A percentile compares a stretch with the other conserved stretches of the same genome.
These are phyloP conservation scores for Xylariomycetidae sp. DNA, from an alignment of 2,329 filamentous ascomycete species.

Conservation along the genomic window DNA sequence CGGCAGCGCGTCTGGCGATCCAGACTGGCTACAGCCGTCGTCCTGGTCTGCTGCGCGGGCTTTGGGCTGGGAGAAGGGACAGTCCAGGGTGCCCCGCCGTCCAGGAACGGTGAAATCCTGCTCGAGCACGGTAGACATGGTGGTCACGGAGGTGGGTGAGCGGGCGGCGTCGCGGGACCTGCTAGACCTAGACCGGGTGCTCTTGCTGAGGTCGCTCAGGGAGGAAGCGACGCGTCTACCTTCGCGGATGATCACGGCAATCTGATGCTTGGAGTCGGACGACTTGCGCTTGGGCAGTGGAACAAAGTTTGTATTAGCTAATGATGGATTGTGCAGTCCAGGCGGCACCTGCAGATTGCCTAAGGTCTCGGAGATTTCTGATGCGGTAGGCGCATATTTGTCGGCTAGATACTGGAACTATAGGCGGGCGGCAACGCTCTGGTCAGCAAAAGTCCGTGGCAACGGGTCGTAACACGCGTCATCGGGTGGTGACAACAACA, in stretches of 20 bases:
- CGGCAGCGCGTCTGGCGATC: slow-evolving; percentile 29
- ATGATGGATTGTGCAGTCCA: slow-evolving; percentile 39
- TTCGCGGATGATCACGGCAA: slow-evolving; percentile 59
- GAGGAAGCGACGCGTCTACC: slow-evolving; percentile 52
- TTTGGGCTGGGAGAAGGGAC: slow-evolving; percentile 61
- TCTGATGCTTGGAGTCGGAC: slow-evolving; percentile 46
- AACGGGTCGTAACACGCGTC: neutral
- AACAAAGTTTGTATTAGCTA: slow-evolving; percentile 44
- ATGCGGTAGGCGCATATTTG: slow-evolving; percentile 59
- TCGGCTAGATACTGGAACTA: slow-evolving; percentile 61
- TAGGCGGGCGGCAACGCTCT: slow-evolving; percentile 2
- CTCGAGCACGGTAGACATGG: slow-evolving; percentile 64
- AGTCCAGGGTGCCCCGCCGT: slow-evolving; percentile 69
- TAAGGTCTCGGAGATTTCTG: slow-evolving; percentile 61
- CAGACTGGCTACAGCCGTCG: slow-evolving; percentile 15
- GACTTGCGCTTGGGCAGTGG: slow-evolving; percentile 46
- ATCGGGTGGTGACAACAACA: slow-evolving; percentile 4
- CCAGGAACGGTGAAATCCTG: slow-evolving; percentile 87
- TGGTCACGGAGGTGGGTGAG: slow-evolving; percentile 44
- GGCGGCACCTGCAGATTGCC: slow-evolving; percentile 60
- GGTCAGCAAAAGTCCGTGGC: slow-evolving; percentile 4
- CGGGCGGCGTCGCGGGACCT: slow-evolving; percentile 42
- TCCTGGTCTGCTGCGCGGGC: slow-evolving; percentile 30
- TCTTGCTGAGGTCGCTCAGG: slow-evolving; percentile 45
- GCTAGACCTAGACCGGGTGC: slow-evolving; percentile 44